Evolutionary conservation across 371 early-diverging fungal species (phyloP), one percentile per base, ranked within the genome.

Genomic region (Syncephalastrum racemosum): DNA sequence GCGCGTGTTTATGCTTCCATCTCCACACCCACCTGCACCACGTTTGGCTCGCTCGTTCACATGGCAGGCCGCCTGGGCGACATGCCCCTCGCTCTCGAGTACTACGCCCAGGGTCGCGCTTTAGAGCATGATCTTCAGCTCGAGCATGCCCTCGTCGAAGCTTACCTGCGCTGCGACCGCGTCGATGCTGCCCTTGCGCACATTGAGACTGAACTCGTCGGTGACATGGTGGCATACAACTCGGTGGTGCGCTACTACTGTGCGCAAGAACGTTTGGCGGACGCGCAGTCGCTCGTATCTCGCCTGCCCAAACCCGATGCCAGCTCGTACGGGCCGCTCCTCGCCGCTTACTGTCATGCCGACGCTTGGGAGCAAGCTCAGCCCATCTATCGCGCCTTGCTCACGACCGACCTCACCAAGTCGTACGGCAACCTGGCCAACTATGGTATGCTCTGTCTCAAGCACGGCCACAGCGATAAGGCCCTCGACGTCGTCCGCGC

Each of bases 21-120:
- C 27, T 61, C 68, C 16, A 46, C 60, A 8, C 48, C 57, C 1
- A 66, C 67, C 13, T 60, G 73, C 7, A 67, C 63, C 31, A 80
- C 78, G 4, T 80, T 62, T 64, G 73, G 73, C 15, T 73, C 75
- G 2, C 59, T 80, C 24, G 72, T 80, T 36, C 69, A 70, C 36
- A 53, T 74, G 19, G 77, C 76, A 62, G 76, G 81, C 10, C 66
- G 73, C 24, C 68, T 61, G 8, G 76, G 78, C 36, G 78, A 80
- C 53, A 20, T 78, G 3, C 27, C 53, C 14, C 59, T 69, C 16
- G 70, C 78, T 10, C 58, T 69, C 19, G 50, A 61, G 23, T 76
- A 74, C 36, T 76, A 70, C 60, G 49, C 60, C 16, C 65, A 66
- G 47, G 77, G 66, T 23, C 49, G 49, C 15, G 44, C 54, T 8